Base-by-base conservation (phyloP, 2,329 filamentous ascomycete genomes). In the Chrysosporium queenslandicum region DNA sequence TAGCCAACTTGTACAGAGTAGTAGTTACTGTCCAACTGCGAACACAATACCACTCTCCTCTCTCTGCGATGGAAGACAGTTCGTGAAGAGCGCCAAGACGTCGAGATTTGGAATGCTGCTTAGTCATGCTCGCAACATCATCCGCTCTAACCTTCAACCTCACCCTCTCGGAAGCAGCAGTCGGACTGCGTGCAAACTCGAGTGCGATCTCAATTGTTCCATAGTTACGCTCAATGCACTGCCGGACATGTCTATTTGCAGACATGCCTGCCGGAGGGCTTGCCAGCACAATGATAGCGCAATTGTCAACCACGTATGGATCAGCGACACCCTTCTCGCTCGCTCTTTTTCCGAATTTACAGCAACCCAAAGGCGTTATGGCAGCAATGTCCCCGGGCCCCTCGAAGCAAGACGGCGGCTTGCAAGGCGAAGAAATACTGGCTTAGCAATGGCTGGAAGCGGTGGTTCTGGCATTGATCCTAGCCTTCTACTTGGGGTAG, bases 371-470 rank as follows among this genome's bases (percentile, higher is more conserved):
- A 71, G 72, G 61, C 74, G 79, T 56, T 70, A 79, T 74, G 79
- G 77, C 58, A 81, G 79, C 69, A 73, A 74, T 57, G 76, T 81
- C 2, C 80, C 80, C 9, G 80, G 80, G 2, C 80, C 80, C 61
- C 68, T 83, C 68, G 80, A 83, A 66, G 79, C 80, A 42, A 74
- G 76, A 56, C 72, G 74, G 61, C 71, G 80, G 49, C 68, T 75
- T 42, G 70, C 77, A 2, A 80, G 74, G 64, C 71, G 80, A 51
- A 72, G 74, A 50, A 80, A 81, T 68, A 77, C 71, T 49, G 71
- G 69, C 16, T 60, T 75, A 9, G 72, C 74, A 30, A 64, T 68
- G 16, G 53, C 64, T 41, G 62, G 62, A 23, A 61, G 59, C 4
- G 53, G 56, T 5, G 62, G 61, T 3, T 53, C 61, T 8, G 54